Conservation (phyloP, 2,329 filamentous ascomycete genomes). For the Penicillium nordicum region DNA sequence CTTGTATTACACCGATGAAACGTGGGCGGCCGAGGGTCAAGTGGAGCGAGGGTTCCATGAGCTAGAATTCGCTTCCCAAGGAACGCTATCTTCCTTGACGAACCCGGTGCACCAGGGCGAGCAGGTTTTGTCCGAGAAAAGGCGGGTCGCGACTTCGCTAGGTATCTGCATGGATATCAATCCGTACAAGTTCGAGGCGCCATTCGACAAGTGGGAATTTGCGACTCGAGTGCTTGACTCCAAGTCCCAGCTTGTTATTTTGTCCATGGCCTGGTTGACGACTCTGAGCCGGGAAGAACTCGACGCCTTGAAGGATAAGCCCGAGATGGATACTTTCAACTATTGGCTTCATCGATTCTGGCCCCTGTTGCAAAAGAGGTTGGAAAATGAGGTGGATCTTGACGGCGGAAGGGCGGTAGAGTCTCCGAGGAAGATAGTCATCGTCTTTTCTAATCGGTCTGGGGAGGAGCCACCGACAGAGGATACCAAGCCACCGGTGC, state of each 20-base stretch:
- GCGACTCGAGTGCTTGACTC: slow-evolving; percentile 52
- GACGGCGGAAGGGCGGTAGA: slow-evolving; percentile 22
- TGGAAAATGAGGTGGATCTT: slow-evolving; percentile 27
- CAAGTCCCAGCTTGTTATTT: slow-evolving; percentile 51
- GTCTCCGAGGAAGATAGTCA: slow-evolving; percentile 37
- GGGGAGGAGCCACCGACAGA: slow-evolving; percentile 42
- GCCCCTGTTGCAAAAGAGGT: slow-evolving; percentile 44
- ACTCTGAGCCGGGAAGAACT: slow-evolving; percentile 49
- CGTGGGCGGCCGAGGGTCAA: slow-evolving; percentile 57
- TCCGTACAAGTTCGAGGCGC: slow-evolving; percentile 58
- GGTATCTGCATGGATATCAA: slow-evolving; percentile 59
- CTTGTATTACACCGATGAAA: slow-evolving; percentile 65
- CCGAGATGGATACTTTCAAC: slow-evolving; percentile 58
- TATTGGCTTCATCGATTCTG: slow-evolving; percentile 62
- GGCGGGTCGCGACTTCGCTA: slow-evolving; percentile 41
- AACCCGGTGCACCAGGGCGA: not conserved
- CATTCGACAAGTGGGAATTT: slow-evolving; percentile 59
- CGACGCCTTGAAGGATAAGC: slow-evolving; percentile 40
- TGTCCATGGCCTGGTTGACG: slow-evolving; percentile 64
- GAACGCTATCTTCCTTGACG: not conserved
- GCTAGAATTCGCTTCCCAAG: slow-evolving; percentile 19
- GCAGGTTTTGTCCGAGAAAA: not conserved
- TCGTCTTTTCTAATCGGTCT: slow-evolving; percentile 48
- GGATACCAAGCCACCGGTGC: slow-evolving; percentile 36
- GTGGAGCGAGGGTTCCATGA: slow-evolving; percentile 32